Conservation (phyloP, 2,329 filamentous ascomycete species). For the Cadophora luteo-olivacea region DNA sequence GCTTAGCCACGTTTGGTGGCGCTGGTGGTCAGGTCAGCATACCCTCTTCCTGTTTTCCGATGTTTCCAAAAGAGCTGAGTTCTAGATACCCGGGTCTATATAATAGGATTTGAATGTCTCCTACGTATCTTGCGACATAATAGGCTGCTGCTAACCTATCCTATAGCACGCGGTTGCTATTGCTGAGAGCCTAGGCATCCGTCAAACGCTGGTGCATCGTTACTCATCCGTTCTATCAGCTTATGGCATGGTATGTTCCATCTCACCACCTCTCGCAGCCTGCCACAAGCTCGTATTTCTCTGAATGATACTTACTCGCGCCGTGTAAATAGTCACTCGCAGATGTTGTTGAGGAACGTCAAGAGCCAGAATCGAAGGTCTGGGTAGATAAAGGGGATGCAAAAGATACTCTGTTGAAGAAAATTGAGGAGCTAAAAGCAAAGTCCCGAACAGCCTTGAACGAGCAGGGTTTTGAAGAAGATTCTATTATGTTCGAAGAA, state of each 20-base stretch:
- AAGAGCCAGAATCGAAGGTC: conserved; percentile 73
- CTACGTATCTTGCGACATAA: background rate
- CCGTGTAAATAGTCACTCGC: conserved; percentile 61
- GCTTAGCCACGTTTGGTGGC: conserved; percentile 91
- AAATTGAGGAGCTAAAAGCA: conserved; percentile 81
- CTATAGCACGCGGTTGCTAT: conserved; percentile 83
- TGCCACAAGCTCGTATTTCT: background rate
- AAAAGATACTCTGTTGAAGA: conserved; percentile 68
- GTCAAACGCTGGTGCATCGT: conserved; percentile 83
- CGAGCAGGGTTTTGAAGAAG: conserved; percentile 79
- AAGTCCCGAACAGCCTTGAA: conserved; percentile 71
- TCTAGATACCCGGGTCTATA: background rate
- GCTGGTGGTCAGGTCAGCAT: conserved; percentile 75
- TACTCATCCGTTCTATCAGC: conserved; percentile 91
- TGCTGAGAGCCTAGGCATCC: conserved; percentile 82
- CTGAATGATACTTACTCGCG: background rate
- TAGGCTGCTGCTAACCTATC: background rate
- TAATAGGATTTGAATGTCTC: background rate
- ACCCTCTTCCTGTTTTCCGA: background rate
- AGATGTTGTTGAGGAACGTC: conserved; percentile 90
- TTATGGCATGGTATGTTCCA: conserved; percentile 74
- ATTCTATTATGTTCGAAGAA: conserved; percentile 83
- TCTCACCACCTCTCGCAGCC: background rate
- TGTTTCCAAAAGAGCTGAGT: background rate
- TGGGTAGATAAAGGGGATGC: conserved; percentile 66